Evolutionary conservation across 257 asterid species (phyloP).

Genomic region (Voacanga thouarsii): DNA sequence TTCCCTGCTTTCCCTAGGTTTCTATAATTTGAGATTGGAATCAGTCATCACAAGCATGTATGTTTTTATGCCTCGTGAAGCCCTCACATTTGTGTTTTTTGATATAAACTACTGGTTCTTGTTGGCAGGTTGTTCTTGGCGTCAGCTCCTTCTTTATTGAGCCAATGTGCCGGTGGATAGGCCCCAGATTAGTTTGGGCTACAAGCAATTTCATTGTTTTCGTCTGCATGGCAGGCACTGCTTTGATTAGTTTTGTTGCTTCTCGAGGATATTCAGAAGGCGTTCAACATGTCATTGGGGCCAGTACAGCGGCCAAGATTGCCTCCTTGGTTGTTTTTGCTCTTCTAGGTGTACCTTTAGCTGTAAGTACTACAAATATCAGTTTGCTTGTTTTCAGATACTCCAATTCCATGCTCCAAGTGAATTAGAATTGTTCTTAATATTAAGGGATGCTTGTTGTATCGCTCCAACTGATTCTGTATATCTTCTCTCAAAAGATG

Average conservation of each 20-base stretch:
- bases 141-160: slow-evolving; percentile 79
- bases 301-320: slow-evolving; percentile 55
- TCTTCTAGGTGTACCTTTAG: slow-evolving; percentile 94
- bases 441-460: background rate
- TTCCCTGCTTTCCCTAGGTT: slow-evolving; percentile 25
- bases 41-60: slow-evolving; percentile 12
- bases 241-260: slow-evolving; percentile 72
- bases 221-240: slow-evolving; percentile 88
- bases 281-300: slow-evolving; percentile 74
- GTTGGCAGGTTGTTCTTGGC: slow-evolving; percentile 82
- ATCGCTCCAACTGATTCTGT: background rate
- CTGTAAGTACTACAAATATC: slow-evolving; percentile 51
- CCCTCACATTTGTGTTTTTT: slow-evolving; percentile 9
- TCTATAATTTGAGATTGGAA: slow-evolving; percentile 12
- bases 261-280: slow-evolving; percentile 60
- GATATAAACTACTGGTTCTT: background rate
- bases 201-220: slow-evolving; percentile 77
- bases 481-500: background rate
- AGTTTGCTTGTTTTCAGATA: background rate
- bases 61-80: background rate
- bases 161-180: slow-evolving; percentile 82
- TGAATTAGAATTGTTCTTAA: background rate
- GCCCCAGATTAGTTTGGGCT: slow-evolving; percentile 90
- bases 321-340: slow-evolving; percentile 88
- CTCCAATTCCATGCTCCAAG: background rate